Base-by-base conservation (phyloP, 2,329 filamentous ascomycete species). In the Verticillium longisporum region DNA sequence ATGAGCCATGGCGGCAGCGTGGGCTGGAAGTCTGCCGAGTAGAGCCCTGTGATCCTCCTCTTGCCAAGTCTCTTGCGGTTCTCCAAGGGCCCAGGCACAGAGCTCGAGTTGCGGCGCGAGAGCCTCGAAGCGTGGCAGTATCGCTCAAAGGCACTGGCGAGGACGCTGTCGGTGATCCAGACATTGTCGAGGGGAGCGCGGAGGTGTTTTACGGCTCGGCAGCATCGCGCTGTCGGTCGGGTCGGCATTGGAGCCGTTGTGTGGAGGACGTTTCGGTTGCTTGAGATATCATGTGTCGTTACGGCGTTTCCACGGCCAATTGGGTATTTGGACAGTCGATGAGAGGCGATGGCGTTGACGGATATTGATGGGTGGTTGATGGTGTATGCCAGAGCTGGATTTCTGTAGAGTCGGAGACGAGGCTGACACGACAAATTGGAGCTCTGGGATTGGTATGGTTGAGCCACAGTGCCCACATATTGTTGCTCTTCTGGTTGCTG, bases 121-220 rank as follows among this genome's bases (percentile, higher is more conserved):
- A 62, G 54, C 41, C 62, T 62, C 9, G 73, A 74, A 1, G 69
- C 62, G 45, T 68, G 65, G 58, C 70, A 76, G 67, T 77, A 81
- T 18, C 77, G 74, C 56, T 79, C 76, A 65, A 86, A 83, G 2
- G 80, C 79, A 59, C 74, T 72, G 31, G 74, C 71, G 14, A 89
- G 77, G 31, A 82, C 66, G 55, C 83, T 77, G 66, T 89, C 86
- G 34, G 81, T 80, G 64, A 88, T 79, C 84, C 86, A 88, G 66
- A 87, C 68, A 54, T 76, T 73, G 58, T 83, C 80, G 61, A 66
- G 66, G 11, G 75, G 67, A 21, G 74, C 66, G 54, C 71, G 65
- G 53, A 78, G 68, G 55, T 76, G 74, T 62, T 77, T 77, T 68
- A 78, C 75, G 72, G 76, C 78, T 74, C 78, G 76, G 69, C 75